Base-by-base conservation (phyloP, 345 rosid species). In the Psidium friedrichsthalianum region DNA sequence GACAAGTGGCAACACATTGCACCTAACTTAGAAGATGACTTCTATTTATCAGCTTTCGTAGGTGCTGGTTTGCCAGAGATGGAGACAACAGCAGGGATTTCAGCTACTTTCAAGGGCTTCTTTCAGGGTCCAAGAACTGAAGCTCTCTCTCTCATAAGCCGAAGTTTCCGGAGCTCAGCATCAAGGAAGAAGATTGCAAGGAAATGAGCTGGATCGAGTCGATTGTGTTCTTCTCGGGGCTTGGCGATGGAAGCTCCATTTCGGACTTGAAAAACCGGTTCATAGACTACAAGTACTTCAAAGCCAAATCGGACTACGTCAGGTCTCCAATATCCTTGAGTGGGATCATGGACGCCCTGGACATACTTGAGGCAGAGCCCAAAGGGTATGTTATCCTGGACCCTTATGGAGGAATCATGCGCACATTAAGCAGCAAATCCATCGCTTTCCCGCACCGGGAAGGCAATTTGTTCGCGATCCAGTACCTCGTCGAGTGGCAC, bases 131-230 rank as follows among this genome's bases (percentile, higher is more conserved):
- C 86, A 18, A 83, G 82, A n/a, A 85, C n/a, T 25, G 84, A 83
- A 86, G 90, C 90, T 3, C 15, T 92, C 29, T 54, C 91, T 6
- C 82, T 90, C 49, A 36, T 92, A 25, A 53, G 69, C 25, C 42
- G 36, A 3, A 21, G 15, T 93, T 93, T 53, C 90, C 93, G 7
- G 91, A 93, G 84, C 27, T 94, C 56, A 89, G 86, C 8, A 51
- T 93, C 5, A 18, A 32, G 15, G 87, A 83, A 51, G 54, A 87
- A 36, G 94, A 92, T n/a, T 90, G 93, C 87, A 82, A 42, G 12
- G 95, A 93, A 86, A 90, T 86, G 92, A 91, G 87, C 40, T 94
- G 95, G 96, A 91, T 91, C 13, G 91, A 94, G 25, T 90, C 95
- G 0, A 56, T 91, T 11, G 1, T 93, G 12, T 89, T 85, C 85